Conservation (phyloP, 768 basidiomycete species). For the Tricholoma flavovirens region DNA sequence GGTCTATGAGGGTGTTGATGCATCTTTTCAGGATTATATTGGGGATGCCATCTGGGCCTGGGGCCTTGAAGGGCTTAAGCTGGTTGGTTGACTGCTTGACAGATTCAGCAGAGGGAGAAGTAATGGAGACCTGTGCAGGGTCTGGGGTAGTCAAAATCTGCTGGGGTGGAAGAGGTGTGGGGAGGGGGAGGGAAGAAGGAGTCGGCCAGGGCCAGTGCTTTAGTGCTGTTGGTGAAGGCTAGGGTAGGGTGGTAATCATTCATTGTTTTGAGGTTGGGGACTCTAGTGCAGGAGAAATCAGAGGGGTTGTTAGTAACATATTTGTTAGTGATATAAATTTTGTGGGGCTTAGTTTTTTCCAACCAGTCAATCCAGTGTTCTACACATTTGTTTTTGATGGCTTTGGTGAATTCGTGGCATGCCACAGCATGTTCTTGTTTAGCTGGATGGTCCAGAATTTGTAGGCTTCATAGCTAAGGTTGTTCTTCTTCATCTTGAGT, state of each 20-base stretch:
- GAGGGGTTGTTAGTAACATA: no score
- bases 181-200: slow-evolving; percentile 15
- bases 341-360: no score
- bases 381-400: background rate
- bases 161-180: no score
- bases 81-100: no score
- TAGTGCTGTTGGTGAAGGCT: slow-evolving; percentile 3
- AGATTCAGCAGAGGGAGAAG: no score
- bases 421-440: no score
- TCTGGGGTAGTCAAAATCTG: no score
- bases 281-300: background rate
- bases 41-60: no score
- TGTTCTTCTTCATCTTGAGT: slow-evolving; percentile 1
- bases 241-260: background rate
- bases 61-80: no score
- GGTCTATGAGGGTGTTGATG: no score
- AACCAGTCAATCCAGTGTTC: background rate
- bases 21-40: no score
- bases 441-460: background rate
- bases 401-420: background rate
- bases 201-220: slow-evolving; percentile 1
- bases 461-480: background rate
- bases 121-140: no score
- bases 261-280: slow-evolving; percentile 2
- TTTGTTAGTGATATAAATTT: background rate